Evolutionary conservation across 1,284 basidiomycete genomes (phyloP).

Genomic region (Sporisorium sorghi): DNA sequence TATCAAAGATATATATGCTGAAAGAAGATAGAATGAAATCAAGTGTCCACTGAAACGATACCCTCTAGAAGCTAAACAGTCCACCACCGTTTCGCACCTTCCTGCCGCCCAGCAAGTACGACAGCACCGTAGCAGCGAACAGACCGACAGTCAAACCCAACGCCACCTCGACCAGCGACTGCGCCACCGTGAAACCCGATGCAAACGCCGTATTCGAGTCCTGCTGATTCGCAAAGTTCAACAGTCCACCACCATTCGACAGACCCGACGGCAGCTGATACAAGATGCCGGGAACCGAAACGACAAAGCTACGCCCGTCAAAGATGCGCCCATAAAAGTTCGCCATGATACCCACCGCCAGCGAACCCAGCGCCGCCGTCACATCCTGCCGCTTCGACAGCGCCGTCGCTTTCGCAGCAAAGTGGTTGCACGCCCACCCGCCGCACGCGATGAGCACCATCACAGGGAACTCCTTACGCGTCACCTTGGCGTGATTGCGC

Average conservation of each 20-base stretch:
- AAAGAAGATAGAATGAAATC: neutral
- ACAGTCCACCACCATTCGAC: constrained; percentile 84
- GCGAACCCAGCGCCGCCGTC: constrained; percentile 74
- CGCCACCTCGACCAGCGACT: constrained; percentile 64
- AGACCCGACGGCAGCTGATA: constrained; percentile 89
- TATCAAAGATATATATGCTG: neutral
- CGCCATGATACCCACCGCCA: constrained; percentile 83
- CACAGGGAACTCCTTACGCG: constrained; percentile 76
- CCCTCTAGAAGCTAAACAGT: constrained; percentile 66
- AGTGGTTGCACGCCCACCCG: constrained; percentile 75
- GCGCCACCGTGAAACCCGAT: constrained; percentile 49
- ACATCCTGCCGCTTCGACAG: constrained; percentile 57
- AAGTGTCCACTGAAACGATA: too few relatives aligned
- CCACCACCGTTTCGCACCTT: constrained; percentile 59
- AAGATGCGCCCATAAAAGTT: constrained; percentile 86
- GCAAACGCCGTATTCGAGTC: constrained; percentile 35
- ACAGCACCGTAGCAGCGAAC: constrained; percentile 64
- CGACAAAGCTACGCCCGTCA: constrained; percentile 80
- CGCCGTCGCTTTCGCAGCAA: constrained; percentile 41
- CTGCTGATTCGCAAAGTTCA: constrained; percentile 74
- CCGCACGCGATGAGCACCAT: constrained; percentile 79
- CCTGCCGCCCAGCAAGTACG: constrained; percentile 59
- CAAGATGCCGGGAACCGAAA: constrained; percentile 76
- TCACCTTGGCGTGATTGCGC: constrained; percentile 78
- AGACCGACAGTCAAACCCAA: constrained; percentile 67